A percentile compares a stretch with the other conserved stretches of the same genome.
These are phyloP conservation scores for Limnanthes douglasii DNA, from an alignment of 345 rosid genomes.

Conservation along the genomic window DNA sequence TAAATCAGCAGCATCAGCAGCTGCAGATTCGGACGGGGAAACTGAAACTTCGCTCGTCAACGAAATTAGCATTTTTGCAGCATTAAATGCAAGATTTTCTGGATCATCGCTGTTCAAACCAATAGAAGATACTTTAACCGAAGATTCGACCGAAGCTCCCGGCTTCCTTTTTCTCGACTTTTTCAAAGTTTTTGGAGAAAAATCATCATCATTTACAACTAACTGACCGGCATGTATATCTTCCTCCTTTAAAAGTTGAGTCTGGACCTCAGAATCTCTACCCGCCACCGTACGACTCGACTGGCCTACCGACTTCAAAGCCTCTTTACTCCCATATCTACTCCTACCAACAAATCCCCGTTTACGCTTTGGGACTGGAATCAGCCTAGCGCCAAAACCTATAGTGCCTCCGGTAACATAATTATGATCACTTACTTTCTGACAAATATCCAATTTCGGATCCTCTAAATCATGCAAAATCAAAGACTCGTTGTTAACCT, in stretches of 20 bases:
- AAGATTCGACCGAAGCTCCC: constrained; percentile 16
- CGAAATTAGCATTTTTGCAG: constrained; percentile 87
- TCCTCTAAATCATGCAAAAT: constrained; percentile 23
- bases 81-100: constrained; percentile 95
- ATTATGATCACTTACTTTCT: constrained; percentile 18
- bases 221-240: constrained; percentile 17
- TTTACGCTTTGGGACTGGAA: constrained; percentile 67
- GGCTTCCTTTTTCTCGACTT: constrained; percentile 44
- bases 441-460: constrained; percentile 20
- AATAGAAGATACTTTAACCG: constrained; percentile 20
- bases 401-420: constrained; percentile 30
- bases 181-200: constrained; percentile 17
- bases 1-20: constrained; percentile 25
- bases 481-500: constrained; percentile 29
- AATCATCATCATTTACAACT: constrained; percentile 17
- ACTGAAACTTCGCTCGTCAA: constrained; percentile 30
- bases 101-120: constrained; percentile 61
- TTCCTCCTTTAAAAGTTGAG: constrained; percentile 22
- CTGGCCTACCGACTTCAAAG: constrained; percentile 19
- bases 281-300: constrained; percentile 19
- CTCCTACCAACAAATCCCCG: constrained; percentile 70
- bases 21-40: constrained; percentile 24
- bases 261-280: constrained; percentile 17
- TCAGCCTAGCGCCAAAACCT: constrained; percentile 29
- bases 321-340: constrained; percentile 33